Percentiles rank a stretch among this genome's conserved stretches.
Conservation (phyloP, 345 rosid genomes). For the Microthlaspi erraticum region DNA sequence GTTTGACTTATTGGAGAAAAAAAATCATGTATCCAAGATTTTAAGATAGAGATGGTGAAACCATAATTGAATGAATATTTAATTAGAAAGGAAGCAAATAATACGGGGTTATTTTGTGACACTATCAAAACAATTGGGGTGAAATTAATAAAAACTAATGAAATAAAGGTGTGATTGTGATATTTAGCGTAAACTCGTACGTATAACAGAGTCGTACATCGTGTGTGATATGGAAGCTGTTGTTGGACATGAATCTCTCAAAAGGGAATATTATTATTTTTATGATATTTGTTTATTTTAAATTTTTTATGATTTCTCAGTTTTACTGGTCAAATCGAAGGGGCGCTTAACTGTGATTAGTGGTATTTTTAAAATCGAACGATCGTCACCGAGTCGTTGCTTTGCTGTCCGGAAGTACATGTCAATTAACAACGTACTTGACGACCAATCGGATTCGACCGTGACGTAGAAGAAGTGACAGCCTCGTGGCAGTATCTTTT, state of each 20-base stretch:
- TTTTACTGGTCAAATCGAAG: constrained; percentile 38
- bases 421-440: constrained; percentile 30
- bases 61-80: neutral
- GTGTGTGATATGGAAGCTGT: constrained; percentile 35
- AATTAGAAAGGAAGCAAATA: too few species aligned
- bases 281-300: constrained; percentile 9
- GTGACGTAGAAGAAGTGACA: constrained; percentile 30
- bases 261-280: constrained; percentile 35
- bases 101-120: neutral
- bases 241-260: constrained; percentile 41
- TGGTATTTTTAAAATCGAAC: neutral
- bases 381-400: constrained; percentile 43
- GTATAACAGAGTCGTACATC: constrained; percentile 35
- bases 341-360: neutral
- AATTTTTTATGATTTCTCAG: neutral
- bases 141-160: neutral
- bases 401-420: constrained; percentile 30
- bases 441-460: constrained; percentile 26
- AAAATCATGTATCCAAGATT: neutral
- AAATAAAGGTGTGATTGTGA: constrained; percentile 14
- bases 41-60: neutral
- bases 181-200: constrained; percentile 17
- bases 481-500: constrained; percentile 17
- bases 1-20: neutral
- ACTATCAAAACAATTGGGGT: neutral